Evolutionary conservation across 129 eudicot genomes (phyloP), one percentile per base, ranked within the genome.

Genomic region (Chrysanthemum makinoi): DNA sequence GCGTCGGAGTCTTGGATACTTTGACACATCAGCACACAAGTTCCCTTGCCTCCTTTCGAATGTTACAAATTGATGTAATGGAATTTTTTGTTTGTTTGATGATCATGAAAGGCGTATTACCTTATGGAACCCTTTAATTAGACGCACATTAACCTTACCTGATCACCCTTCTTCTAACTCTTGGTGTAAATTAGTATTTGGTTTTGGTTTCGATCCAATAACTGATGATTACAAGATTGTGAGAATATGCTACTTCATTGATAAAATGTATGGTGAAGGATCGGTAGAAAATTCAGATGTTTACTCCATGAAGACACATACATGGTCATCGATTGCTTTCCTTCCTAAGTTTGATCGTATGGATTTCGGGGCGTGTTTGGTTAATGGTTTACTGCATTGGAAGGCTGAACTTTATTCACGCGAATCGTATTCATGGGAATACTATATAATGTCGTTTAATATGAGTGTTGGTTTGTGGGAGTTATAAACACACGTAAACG

Each of bases 141-240:
- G 68, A 16, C 68, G 26, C 30, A 22, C 1, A 22, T 22, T 22
- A 22, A 22, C 28, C 18, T 12, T 62, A n/a, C 47, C 66, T 12
- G 33, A 28, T 61, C 56, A 51, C 6, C 18, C 12, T 24, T 60
- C 14, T 22, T 22, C 24, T 22, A 22, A 0, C 24, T 22, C 1
- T 22, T 22, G 24, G 24, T 22, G 24, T 22, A 1, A 22, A 22
- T 22, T 22, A 22, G 24, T 22, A 22, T 22, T 22, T 22, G 24
- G 24, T 22, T 22, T 22, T 22, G 65, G 65, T 60, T 60, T n/a
- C 46, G 65, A 60, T 30, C 15, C 44, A 24, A 10, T 24, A 16
- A 26, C 4, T 60, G 65, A 60, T 8, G 65, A 60, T 60, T 60
- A 60, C 46, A 60, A 60, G 65, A 10, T 60, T 60, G n/a, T 50